Evolutionary conservation across 2,329 filamentous ascomycete species (phyloP).

Genomic region (Bipolaris gigantea): DNA sequence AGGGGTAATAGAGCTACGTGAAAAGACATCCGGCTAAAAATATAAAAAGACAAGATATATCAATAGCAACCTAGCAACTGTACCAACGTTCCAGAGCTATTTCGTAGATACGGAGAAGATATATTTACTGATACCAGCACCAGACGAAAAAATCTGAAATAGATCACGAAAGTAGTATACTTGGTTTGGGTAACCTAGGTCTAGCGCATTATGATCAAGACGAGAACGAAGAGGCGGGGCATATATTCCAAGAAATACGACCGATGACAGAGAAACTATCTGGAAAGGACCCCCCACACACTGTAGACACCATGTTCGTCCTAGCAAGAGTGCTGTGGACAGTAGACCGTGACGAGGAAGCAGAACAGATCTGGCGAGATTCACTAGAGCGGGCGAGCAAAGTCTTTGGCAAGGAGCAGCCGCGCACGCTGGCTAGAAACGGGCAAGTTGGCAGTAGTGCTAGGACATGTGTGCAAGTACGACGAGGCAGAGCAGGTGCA

Average conservation of each 20-base stretch:
- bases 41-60: rapidly evolving
- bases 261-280: neutral
- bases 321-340: neutral
- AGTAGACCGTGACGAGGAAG: neutral
- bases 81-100: neutral
- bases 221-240: neutral
- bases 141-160: neutral
- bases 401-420: no score
- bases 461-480: no score
- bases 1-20: neutral
- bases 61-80: neutral
- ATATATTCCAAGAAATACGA: neutral
- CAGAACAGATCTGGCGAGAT: neutral
- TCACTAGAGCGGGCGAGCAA: no score
- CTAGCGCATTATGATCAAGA: neutral
- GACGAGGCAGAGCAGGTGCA: neutral
- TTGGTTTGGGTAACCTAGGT: neutral
- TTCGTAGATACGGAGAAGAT: neutral
- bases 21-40: neutral
- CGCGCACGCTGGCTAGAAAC: no score
- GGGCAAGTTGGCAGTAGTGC: no score
- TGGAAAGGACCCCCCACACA: neutral
- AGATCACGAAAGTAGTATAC: neutral
- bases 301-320: neutral
- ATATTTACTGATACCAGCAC: neutral